Percentiles rank a stretch among this genome's conserved stretches.
These are phyloP conservation scores for Xylaria sp. DNA, from an alignment of 495 filamentous ascomycete species.

Conservation along the genomic window DNA sequence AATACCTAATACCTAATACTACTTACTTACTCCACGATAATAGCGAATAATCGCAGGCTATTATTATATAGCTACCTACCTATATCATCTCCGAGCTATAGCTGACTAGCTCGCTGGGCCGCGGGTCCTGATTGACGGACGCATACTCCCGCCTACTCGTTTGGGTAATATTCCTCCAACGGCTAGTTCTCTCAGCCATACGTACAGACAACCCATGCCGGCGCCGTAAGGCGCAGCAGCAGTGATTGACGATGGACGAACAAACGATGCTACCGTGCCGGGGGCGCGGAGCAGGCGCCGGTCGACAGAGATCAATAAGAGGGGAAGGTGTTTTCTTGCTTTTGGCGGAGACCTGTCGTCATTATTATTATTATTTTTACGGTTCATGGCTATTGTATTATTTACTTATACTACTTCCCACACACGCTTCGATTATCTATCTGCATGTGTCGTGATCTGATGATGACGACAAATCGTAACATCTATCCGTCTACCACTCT, in stretches of 20 bases:
- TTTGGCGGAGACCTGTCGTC: constrained; percentile 6
- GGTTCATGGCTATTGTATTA: background rate
- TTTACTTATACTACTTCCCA: too few relatives aligned
- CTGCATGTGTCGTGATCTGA: background rate
- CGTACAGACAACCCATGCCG: constrained; percentile 11
- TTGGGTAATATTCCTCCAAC: constrained; percentile 3
- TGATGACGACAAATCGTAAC: constrained; percentile 17
- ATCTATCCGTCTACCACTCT: background rate
- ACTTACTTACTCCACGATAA: constrained; percentile 19
- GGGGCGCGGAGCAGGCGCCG: constrained; percentile 7
- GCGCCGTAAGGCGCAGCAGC: constrained; percentile 11
- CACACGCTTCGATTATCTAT: background rate
- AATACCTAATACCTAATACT: too few relatives aligned
- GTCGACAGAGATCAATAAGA: constrained; percentile 14
- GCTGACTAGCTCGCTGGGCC: background rate
- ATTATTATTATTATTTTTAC: background rate
- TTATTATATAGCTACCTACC: too few relatives aligned
- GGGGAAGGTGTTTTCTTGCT: constrained; percentile 8
- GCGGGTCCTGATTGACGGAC: constrained; percentile 17
- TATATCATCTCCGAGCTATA: constrained; percentile 20
- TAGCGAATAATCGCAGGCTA: background rate
- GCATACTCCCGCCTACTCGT: constrained; percentile 18
- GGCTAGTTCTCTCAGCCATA: background rate
- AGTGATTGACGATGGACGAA: constrained; percentile 3
- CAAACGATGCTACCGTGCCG: constrained; percentile 13